These are phyloP conservation scores for Cercophora scortea DNA, from an alignment of 495 filamentous ascomycete species.

Conservation along the genomic window DNA sequence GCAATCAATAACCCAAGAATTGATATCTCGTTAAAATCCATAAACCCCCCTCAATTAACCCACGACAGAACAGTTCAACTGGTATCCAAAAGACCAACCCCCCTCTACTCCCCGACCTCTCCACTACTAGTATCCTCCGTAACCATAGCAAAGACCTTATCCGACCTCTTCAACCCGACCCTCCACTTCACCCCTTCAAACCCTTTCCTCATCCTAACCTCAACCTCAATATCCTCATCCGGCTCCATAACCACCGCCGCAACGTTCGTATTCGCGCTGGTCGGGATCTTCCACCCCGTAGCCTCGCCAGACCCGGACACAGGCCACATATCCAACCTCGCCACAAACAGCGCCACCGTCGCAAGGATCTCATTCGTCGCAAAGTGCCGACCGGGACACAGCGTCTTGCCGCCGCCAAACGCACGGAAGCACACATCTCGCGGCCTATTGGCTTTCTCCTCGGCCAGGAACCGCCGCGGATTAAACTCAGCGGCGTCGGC, in stretches of 20 bases:
- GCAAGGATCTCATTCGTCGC: slow-evolving; percentile 43
- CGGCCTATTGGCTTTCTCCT: background rate
- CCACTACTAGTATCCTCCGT: slow-evolving; percentile 4
- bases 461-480: background rate
- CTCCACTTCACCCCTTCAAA: slow-evolving; percentile 16
- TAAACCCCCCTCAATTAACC: too few species aligned
- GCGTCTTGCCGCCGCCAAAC: slow-evolving; percentile 47
- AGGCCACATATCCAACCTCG: slow-evolving; percentile 17
- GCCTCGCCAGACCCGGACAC: background rate
- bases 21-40: too few species aligned
- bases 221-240: slow-evolving; percentile 21
- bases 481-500: slow-evolving; percentile 11
- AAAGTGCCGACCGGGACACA: slow-evolving; percentile 50
- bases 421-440: slow-evolving; percentile 29
- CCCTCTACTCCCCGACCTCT: background rate
- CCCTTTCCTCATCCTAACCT: slow-evolving; percentile 15
- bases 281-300: slow-evolving; percentile 21
- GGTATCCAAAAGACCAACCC: slow-evolving; percentile 5
- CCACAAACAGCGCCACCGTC: slow-evolving; percentile 24
- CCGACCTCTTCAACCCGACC: slow-evolving; percentile 12
- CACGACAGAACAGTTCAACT: too few species aligned
- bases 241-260: slow-evolving; percentile 19
- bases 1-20: too few species aligned
- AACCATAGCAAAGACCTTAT: slow-evolving; percentile 29
- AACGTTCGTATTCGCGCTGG: slow-evolving; percentile 14